Base-by-base conservation (phyloP, 2,329 filamentous ascomycete species). In the Elsinoe ampelina region DNA sequence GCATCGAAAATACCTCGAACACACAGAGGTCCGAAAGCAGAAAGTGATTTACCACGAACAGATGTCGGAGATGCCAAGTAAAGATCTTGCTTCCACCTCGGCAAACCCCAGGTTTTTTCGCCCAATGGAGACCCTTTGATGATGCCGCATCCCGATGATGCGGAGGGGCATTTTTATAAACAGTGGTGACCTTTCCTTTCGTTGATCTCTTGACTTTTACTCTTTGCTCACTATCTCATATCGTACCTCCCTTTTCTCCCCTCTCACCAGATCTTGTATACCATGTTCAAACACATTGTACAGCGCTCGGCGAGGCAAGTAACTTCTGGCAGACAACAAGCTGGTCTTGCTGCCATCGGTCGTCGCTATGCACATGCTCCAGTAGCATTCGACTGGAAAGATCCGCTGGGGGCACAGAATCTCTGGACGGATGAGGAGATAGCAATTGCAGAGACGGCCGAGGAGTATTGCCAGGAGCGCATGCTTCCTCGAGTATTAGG, bases 391-490 rank as follows among this genome's bases (percentile, higher is more conserved):
- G 84, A 95, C 70, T 98, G 93, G 92, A 81, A 93, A 70, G 93
- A 98, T 68, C 91, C 93, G 17, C 77, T 98, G 58, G 80, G 79
- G 22, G 78, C 85, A 35, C 84, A 83, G 65, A 86, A 83, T 66
- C 74, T 95, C 43, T 80, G 90, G 66, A 95, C 90, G 1, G 88
- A 95, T 62, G 93, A 98, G 59, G 93, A 98, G 72, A 69, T 89
- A 62, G 89, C 91, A 12, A 92, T 98, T 63, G 80, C 86, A 41
- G 89, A 96, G 65, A 95, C 89, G 5, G 92, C 92, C 34, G 87
- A 95, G 72, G 81, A 88, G 60, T 98, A 97, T 68, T 97, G 91
- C 69, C 92, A 97, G 71, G 91, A 97, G 70, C 82, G 82, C 59
- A 78, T 98, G 74, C 76, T 87, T 41, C 93, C 93, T 52, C 80